Evolutionary conservation across 2,329 filamentous ascomycete species (phyloP), one percentile per base, ranked within the genome.

Genomic region (Ascochyta pisi): DNA sequence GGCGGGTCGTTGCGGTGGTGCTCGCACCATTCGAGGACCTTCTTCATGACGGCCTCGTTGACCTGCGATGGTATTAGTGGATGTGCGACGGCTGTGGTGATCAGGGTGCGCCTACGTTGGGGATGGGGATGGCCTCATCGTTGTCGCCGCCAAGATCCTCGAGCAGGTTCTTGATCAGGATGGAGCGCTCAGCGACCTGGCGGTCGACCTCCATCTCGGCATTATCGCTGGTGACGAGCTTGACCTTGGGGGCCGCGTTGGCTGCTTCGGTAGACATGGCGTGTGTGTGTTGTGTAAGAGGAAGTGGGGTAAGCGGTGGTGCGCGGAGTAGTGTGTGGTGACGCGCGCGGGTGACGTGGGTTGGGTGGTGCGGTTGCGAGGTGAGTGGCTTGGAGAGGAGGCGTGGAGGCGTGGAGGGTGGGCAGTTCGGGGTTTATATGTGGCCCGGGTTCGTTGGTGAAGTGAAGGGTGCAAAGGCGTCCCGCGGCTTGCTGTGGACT

Each of bases 151-250:
- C 92, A 43, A 98, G 81, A 81, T 99, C 95, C 74, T 96, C 93
- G 41, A 99, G 85, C 89, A 99, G 89, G 83, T 98, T 96, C 87
- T 96, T 97, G 83, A 99, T 96, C 49, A 99, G 84, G 71, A 97
- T 87, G 3, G 92, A 96, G 64, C 94, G 91, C 82, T 96, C 92
- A 38, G 91, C 92, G 58, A 98, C 90, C 34, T 86, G 82, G 63
- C 91, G 91, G 63, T 96, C 76, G 35, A 79, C 78, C 22, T 63
- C 55, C 62, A 82, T 75, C 61, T 78, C 74, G 63, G 77, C 71
- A 58, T 77, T 76, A 65, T 82, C 80, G 55, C 75, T 79, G 60
- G 77, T 78, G 53, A 76, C 76, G 26, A 82, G 75, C 62, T 72
- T 76, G 63, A 82, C 74, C 39, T 38, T 53, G 38, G 37, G 57